Conservation (phyloP, 176 grass and related monocot genomes). For the Hordeum vulgare region DNA sequence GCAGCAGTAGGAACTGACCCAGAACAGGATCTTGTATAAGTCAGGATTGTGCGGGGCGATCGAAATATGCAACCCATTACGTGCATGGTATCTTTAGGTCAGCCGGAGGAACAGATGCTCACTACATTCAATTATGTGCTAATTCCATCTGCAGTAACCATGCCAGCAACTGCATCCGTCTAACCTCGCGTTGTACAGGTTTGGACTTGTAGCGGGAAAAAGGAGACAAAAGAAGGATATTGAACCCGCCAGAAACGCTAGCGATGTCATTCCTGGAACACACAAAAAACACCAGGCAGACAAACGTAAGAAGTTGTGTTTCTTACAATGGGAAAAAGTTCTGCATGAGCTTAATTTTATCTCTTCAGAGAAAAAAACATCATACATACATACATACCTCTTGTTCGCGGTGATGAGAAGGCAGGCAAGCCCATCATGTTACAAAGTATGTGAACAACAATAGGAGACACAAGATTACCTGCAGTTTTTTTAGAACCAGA, state of each 20-base stretch:
- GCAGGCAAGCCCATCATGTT: slow-evolving; percentile 87
- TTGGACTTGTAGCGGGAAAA: slow-evolving; percentile 57
- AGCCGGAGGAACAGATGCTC: not conserved
- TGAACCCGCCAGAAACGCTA: slow-evolving; percentile 59
- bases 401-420: slow-evolving; percentile 37
- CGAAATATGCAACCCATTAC: not conserved
- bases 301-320: not conserved
- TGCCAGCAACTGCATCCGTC: slow-evolving; percentile 78
- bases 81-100: not conserved
- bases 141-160: slow-evolving; percentile 60
- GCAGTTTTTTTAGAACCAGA: not conserved
- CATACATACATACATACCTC: slow-evolving; percentile 38
- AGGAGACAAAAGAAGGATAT: slow-evolving; percentile 59
- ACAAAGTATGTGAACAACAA: slow-evolving; percentile 84
- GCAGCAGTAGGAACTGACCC: not conserved
- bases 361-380: not conserved
- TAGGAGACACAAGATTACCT: slow-evolving; percentile 66
- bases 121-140: slow-evolving; percentile 11
- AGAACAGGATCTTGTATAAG: not conserved
- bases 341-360: not conserved
- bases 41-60: not conserved
- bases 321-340: not conserved
- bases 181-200: slow-evolving; percentile 46
- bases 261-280: slow-evolving; percentile 48
- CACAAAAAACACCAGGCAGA: not conserved